Evolutionary conservation across 345 rosid genomes (phyloP).

Genomic region (Eucalyptus pauciflora): DNA sequence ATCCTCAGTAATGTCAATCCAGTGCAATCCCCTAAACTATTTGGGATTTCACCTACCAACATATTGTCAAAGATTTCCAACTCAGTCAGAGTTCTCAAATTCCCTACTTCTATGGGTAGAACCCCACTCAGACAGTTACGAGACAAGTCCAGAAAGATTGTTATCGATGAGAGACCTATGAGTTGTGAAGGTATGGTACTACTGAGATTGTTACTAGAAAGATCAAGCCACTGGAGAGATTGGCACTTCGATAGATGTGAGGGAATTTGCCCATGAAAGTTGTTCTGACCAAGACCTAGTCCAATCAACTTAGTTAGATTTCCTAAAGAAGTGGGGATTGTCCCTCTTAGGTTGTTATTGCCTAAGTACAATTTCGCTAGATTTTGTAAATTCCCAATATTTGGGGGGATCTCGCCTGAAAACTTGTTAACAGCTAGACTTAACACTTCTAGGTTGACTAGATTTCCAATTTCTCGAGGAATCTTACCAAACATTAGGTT

Average conservation of each 20-base stretch:
- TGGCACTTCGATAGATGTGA: neutral
- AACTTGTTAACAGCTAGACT: rapidly evolving
- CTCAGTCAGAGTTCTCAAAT: neutral
- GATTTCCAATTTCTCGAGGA: conserved; percentile 5
- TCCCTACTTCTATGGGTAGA: neutral
- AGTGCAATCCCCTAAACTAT: neutral
- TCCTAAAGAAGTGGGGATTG: neutral
- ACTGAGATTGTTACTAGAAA: neutral
- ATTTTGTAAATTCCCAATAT: neutral
- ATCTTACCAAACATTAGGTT: conserved; percentile 1
- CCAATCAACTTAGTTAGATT: neutral
- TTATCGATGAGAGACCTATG: neutral
- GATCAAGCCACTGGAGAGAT: neutral
- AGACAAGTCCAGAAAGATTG: neutral
- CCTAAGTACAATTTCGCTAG: rapidly evolving
- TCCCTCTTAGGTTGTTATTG: neutral
- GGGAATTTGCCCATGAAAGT: neutral
- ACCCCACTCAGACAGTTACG: neutral
- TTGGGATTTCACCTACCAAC: neutral
- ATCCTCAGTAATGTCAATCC: neutral
- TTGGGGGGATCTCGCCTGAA: neutral
- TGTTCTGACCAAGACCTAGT: neutral
- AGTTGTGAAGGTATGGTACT: neutral
- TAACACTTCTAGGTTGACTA: neutral
- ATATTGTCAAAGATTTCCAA: neutral